A percentile compares a stretch with the other conserved stretches of the same genome.
phyloP scores from a whole-genome alignment of 148 eudicot genomes.

The Spergularia marina region DNA sequence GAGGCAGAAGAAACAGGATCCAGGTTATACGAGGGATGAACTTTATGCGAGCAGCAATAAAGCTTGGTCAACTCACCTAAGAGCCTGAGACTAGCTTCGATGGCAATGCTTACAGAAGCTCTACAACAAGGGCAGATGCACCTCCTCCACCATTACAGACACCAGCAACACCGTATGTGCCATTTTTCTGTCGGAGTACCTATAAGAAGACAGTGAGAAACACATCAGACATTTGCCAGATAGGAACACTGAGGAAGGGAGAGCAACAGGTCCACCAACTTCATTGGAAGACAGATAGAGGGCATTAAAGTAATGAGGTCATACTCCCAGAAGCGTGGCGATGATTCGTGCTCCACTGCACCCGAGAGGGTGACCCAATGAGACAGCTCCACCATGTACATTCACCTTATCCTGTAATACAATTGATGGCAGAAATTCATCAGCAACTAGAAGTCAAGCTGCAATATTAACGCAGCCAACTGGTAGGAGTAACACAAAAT shows the following conservation, averaged over 20 bases:
- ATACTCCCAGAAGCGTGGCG: conserved; percentile 94
- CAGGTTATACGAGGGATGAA: background rate
- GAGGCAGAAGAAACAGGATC: background rate
- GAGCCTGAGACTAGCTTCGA: conserved; percentile 22
- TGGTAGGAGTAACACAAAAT: background rate
- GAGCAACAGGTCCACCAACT: too few relatives aligned
- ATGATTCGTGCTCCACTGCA: conserved; percentile 98
- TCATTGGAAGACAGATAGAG: background rate
- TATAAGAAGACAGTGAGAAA: conserved; percentile 18
- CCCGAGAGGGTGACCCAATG: conserved; percentile 98
- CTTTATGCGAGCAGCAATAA: background rate
- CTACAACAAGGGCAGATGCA: conserved; percentile 89
- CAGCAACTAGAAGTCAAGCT: background rate
- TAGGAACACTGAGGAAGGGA: too few relatives aligned
- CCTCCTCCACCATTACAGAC: conserved; percentile 99
- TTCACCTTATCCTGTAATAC: conserved; percentile 77
- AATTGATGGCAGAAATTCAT: conserved; percentile 12
- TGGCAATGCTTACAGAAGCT: conserved; percentile 50
- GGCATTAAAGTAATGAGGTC: background rate
- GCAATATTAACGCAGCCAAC: background rate
- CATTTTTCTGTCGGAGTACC: conserved; percentile 83
- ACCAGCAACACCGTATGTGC: conserved; percentile 85
- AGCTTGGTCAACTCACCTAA: background rate
- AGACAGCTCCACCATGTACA: conserved; percentile 96
- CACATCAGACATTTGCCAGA: background rate